Base-by-base conservation (phyloP, 2,329 filamentous ascomycete species). In the Colletotrichum viniferum region DNA sequence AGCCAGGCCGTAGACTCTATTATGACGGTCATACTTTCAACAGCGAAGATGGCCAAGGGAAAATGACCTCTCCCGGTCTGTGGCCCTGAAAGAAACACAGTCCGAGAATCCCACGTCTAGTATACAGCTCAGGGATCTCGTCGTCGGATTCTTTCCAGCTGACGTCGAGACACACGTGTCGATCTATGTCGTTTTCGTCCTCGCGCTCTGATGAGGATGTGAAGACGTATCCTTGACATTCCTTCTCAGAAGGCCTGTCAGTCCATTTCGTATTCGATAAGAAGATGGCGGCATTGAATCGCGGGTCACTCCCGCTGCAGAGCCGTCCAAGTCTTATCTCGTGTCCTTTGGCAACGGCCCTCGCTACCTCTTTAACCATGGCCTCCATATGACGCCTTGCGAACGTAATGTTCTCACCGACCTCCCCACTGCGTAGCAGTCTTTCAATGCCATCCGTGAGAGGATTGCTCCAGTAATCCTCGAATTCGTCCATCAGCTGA, bases 401-500 rank as follows among this genome's bases (percentile, higher is more conserved):
- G 1, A 48, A 48, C 38, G 38, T 48, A 10, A n/a, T 48, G 0
- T n/a, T 9, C 38, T 48, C 38, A 4, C 9, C 1, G 0, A 3
- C n/a, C 4, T 0, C n/a, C 0, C 38, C 38, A 48, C 38, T 6
- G 9, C 18, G 18, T 48, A 48, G 1, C 5, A 48, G 18, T 1
- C 1, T 3, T 6, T n/a, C 0, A 3, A 48, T 48, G 0, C 38
- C 38, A 2, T 48, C 38, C 1, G 38, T 18, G 9, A 48, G 38
- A 48, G 18, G 38, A 1, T 1, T n/a, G 9, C 5, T 48, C 38
- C 38, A n/a, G 2, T 10, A 48, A 48, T 0, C 8, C 38, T 2
- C 0, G 0, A 48, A 6, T 10, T n/a, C 2, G 1, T 48, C 1
- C 18, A 5, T 12, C 2, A 48, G 18, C 9, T 0, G 18, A n/a